Percentiles rank a stretch among this genome's conserved stretches.
These are phyloP conservation scores for Castanopsis chinensis DNA, from an alignment of 306 rosid species.

Conservation along the genomic window DNA sequence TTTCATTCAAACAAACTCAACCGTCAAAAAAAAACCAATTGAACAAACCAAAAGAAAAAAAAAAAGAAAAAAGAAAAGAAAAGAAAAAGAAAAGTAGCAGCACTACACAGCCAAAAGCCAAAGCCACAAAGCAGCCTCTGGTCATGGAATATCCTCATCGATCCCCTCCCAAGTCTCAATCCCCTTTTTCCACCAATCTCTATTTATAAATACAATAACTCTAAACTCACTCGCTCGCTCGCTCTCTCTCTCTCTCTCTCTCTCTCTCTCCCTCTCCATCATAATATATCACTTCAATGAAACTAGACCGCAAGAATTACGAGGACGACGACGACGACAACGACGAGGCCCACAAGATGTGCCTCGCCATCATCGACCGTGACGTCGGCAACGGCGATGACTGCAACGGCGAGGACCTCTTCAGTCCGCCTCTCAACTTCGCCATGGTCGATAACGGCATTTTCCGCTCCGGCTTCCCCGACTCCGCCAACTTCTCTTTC, in stretches of 20 bases:
- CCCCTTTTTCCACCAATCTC: too few species aligned
- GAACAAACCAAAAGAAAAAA: neutral
- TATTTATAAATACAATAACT: neutral
- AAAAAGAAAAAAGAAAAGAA: neutral
- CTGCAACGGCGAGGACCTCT: constrained; percentile 52
- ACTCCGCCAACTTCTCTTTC: constrained; percentile 79
- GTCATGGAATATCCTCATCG: constrained; percentile 43
- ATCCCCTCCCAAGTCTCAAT: constrained; percentile 24
- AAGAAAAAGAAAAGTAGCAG: neutral
- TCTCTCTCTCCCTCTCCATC: neutral
- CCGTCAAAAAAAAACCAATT: neutral
- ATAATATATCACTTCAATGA: constrained; percentile 37
- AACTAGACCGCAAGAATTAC: constrained; percentile 30
- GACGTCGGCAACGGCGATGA: neutral
- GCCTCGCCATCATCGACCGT: constrained; percentile 36
- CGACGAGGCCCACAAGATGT: constrained; percentile 32
- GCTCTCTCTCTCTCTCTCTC: neutral
- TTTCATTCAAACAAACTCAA: neutral
- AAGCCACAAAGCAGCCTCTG: neutral
- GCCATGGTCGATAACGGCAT: constrained; percentile 91
- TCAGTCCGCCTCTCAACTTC: constrained; percentile 89
- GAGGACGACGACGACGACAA: constrained; percentile 9
- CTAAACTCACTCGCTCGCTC: neutral
- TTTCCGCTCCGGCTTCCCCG: constrained; percentile 96
- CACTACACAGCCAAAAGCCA: constrained; percentile 2